phyloP scores from a whole-genome alignment of 352 stramenopile genomes.

The Pythium aristosporum region DNA sequence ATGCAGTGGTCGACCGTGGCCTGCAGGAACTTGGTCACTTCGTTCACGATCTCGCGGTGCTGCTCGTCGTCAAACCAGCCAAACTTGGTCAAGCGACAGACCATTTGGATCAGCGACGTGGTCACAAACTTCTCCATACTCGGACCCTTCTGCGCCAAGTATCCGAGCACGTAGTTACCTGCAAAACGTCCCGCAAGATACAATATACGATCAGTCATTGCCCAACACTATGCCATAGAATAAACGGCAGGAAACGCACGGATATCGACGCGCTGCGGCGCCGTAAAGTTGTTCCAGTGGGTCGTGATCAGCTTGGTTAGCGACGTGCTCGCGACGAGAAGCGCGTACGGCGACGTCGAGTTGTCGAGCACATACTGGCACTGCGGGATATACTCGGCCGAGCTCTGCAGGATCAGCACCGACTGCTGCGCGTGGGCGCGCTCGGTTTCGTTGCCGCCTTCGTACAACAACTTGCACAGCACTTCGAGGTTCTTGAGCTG shows the following conservation, averaged over 20 bases:
- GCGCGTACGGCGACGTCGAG: slow-evolving; percentile 93
- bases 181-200: neutral
- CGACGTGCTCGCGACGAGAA: slow-evolving; percentile 95
- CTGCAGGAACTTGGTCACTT: slow-evolving; percentile 97
- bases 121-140: slow-evolving; percentile 95
- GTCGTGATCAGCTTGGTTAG: slow-evolving; percentile 97
- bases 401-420: slow-evolving; percentile 86
- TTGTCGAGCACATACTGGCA: slow-evolving; percentile 99
- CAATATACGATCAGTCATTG: no score
- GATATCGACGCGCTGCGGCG: slow-evolving; percentile 91
- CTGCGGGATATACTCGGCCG: slow-evolving; percentile 97
- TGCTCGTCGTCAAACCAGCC: slow-evolving; percentile 99
- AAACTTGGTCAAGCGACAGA: slow-evolving; percentile 98
- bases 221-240: neutral
- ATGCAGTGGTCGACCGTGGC: slow-evolving; percentile 98
- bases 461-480: slow-evolving; percentile 79
- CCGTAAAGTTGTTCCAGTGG: slow-evolving; percentile 94
- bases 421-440: slow-evolving; percentile 77
- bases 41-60: slow-evolving; percentile 95
- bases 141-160: slow-evolving; percentile 95
- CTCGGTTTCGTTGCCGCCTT: slow-evolving; percentile 71
- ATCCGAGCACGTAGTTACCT: slow-evolving; percentile 97
- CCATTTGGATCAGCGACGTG: slow-evolving; percentile 95
- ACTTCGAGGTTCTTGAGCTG: slow-evolving; percentile 79
- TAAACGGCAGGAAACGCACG: slow-evolving; percentile 39